A percentile compares a stretch with the other conserved stretches of the same genome.
phyloP scores from a whole-genome alignment of 1,139 yeast species.

The Yamadazyma oceani region DNA sequence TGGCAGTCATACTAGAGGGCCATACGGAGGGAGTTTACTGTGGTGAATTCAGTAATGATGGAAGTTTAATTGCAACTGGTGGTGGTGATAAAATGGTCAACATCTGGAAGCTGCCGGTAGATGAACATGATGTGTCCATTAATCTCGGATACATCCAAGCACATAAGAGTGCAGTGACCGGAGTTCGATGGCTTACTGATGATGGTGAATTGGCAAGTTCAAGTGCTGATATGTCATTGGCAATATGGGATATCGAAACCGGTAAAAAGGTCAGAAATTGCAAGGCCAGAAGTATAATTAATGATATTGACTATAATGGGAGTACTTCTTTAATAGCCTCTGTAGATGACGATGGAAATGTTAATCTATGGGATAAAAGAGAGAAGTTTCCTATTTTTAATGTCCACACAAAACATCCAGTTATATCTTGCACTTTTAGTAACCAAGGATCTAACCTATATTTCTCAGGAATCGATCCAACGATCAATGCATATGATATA shows the following conservation, averaged over 20 bases:
- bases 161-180: constrained; percentile 54
- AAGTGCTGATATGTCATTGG: constrained; percentile 53
- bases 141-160: constrained; percentile 44
- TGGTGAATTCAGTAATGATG: constrained; percentile 43
- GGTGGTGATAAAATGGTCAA: constrained; percentile 50
- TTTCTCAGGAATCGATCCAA: constrained; percentile 69
- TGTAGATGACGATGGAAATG: constrained; percentile 67
- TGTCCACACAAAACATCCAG: constrained; percentile 53
- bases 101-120: constrained; percentile 45
- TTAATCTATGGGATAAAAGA: constrained; percentile 64
- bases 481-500: constrained; percentile 56
- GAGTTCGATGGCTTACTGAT: constrained; percentile 46
- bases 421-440: constrained; percentile 51
- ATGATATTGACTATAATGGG: constrained; percentile 42
- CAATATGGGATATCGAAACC: constrained; percentile 56
- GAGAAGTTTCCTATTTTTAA: constrained; percentile 41
- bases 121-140: constrained; percentile 21
- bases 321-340: constrained; percentile 40
- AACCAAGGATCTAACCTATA: constrained; percentile 44
- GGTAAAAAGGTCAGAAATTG: constrained; percentile 57
- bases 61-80: constrained; percentile 49
- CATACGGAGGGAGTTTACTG: constrained; percentile 51
- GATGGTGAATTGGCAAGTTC: constrained; percentile 37
- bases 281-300: constrained; percentile 34
- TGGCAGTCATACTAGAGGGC: constrained; percentile 32